Base-by-base conservation (phyloP, 495 filamentous ascomycete species). In the Cladorrhinum samala region DNA sequence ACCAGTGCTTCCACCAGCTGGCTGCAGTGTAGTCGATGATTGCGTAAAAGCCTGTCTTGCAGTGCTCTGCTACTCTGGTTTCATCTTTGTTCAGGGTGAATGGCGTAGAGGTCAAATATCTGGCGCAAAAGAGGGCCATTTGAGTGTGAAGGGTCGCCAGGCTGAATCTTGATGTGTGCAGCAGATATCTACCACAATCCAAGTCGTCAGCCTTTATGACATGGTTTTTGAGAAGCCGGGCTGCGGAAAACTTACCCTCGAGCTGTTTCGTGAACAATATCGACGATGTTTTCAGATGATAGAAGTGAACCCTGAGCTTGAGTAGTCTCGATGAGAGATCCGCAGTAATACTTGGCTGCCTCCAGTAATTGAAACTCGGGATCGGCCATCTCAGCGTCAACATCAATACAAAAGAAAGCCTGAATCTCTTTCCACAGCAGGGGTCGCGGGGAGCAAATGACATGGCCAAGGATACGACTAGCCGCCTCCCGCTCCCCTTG, bases 391-490 rank as follows among this genome's bases (percentile, higher is more conserved):
- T 16, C 18, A 5, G n/a, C 17, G 7, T 50, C 36, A 18, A 25
- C 3, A 18, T 50, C 17, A 36, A 50, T 50, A 14, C 37, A 50
- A 19, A 50, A 50, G 7, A 13, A n/a, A 18, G 33, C 19, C 38
- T 50, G 36, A 13, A 50, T 50, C 37, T 50, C 49, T n/a, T 30
- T 39, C 49, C 49, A 50, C 17, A 25, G 19, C 13, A 50, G 37
- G n/a, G 49, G 19, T 8, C 49, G n/a, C 21, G 17, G 17, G 8
- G 49, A 39, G n/a, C 49, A 50, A 9, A 50, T 20, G 14, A 50
- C 17, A 19, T 14, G 16, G 1, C 37, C 49, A 2, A 50, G 49
- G 6, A 50, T 41, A 13, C 14, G 5, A 21, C 4, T 14, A 30
- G 49, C 49, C 7, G 49, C 24, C 14, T 49, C 24, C 0, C 21